These are phyloP conservation scores for Curvularia lunata DNA, from an alignment of 2,329 filamentous ascomycete species.

Conservation along the genomic window DNA sequence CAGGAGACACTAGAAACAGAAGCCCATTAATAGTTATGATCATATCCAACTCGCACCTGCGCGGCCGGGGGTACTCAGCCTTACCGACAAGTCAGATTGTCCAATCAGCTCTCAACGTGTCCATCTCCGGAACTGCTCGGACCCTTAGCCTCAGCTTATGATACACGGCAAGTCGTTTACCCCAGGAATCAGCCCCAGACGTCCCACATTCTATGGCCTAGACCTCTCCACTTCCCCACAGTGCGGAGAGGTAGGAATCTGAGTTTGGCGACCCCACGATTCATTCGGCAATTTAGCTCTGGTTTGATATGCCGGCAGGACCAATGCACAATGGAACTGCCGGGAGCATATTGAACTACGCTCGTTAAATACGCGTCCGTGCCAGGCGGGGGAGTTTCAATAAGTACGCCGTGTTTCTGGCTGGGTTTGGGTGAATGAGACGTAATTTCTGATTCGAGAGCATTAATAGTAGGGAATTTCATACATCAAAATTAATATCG, in stretches of 20 bases:
- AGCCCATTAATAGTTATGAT: not conserved
- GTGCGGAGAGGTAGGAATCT: not conserved
- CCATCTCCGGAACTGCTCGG: not conserved
- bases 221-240: not conserved
- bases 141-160: not conserved
- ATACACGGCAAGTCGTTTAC: not conserved
- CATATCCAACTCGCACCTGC: not conserved
- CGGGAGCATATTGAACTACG: not conserved
- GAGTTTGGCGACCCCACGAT: not conserved
- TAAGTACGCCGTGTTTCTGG: constrained; percentile 1
- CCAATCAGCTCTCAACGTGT: no score
- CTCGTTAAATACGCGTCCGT: not conserved
- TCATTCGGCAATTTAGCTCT: not conserved
- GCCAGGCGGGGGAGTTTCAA: not conserved
- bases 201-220: not conserved
- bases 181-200: not conserved
- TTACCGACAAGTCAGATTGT: not conserved
- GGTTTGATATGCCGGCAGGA: not conserved
- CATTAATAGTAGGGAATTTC: not conserved
- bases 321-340: not conserved
- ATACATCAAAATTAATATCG: not conserved
- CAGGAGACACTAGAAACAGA: not conserved
- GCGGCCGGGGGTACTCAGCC: not conserved
- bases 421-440: not conserved
- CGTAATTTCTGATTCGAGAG: not conserved